phyloP scores from a whole-genome alignment of 257 asterid species.

The Penstemon barbatus region DNA sequence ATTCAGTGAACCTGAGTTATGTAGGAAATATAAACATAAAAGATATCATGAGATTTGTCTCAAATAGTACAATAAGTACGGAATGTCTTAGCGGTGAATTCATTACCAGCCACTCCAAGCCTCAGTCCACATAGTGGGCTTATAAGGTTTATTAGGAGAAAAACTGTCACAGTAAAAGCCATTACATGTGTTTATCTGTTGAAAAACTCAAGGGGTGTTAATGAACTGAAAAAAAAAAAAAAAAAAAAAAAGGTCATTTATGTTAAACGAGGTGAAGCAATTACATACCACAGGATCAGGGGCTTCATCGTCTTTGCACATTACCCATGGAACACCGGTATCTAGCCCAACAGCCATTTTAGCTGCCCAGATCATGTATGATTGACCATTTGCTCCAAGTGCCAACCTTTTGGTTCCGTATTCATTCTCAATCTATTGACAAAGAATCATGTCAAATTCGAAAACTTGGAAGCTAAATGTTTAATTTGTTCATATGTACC shows the following conservation, averaged over 20 bases:
- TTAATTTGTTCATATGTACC: constrained; percentile 33
- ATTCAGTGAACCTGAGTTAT: constrained; percentile 56
- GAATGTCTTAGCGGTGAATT: not conserved
- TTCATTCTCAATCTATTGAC: constrained; percentile 68
- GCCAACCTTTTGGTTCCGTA: constrained; percentile 47
- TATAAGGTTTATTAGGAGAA: constrained; percentile 67
- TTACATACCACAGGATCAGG: constrained; percentile 64
- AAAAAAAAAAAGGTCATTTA: too few relatives aligned
- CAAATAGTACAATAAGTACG: too few relatives aligned
- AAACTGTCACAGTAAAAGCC: constrained; percentile 68
- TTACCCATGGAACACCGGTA: constrained; percentile 75
- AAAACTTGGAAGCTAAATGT: not conserved
- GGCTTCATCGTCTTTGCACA: constrained; percentile 78
- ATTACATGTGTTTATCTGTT: constrained; percentile 69
- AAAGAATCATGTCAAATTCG: not conserved
- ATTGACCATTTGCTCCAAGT: constrained; percentile 54
- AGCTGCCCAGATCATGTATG: constrained; percentile 70
- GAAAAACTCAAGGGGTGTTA: not conserved
- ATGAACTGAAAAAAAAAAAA: too few relatives aligned
- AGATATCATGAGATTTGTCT: not conserved
- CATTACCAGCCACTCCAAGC: constrained; percentile 80
- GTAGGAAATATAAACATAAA: not conserved
- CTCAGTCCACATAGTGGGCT: constrained; percentile 74
- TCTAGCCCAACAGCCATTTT: constrained; percentile 64
- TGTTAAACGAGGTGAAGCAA: not conserved